Evolutionary conservation across 768 basidiomycete species (phyloP).

Genomic region (Epithele typhae): DNA sequence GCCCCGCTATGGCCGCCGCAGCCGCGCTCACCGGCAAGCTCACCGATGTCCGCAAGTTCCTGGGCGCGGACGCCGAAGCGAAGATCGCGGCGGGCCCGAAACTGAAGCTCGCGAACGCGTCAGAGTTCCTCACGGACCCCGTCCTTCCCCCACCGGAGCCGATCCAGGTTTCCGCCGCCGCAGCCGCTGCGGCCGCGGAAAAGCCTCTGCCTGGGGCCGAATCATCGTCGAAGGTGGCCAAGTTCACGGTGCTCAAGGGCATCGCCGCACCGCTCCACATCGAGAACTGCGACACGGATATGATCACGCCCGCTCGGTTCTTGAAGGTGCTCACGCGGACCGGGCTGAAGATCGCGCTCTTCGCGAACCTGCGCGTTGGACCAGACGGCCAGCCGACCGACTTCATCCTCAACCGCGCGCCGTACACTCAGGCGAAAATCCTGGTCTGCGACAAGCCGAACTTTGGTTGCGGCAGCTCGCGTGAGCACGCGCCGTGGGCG

Average conservation of each 20-base stretch:
- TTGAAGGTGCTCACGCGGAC: slow-evolving; percentile 63
- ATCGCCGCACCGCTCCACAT: slow-evolving; percentile 51
- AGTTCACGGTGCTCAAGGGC: slow-evolving; percentile 47
- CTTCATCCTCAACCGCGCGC: slow-evolving; percentile 58
- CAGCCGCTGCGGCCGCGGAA: slow-evolving; percentile 1
- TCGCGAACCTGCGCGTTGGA: slow-evolving; percentile 49
- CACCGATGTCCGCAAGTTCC: slow-evolving; percentile 53
- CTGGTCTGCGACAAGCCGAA: slow-evolving; percentile 56
- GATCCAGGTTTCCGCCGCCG: slow-evolving; percentile 8
- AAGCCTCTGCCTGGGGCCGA: slow-evolving; percentile 24
- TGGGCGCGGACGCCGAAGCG: slow-evolving; percentile 31
- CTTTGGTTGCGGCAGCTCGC: slow-evolving; percentile 59
- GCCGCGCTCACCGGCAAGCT: slow-evolving; percentile 57
- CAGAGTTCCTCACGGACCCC: slow-evolving; percentile 74
- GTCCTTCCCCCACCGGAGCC: slow-evolving; percentile 37
- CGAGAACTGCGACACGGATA: slow-evolving; percentile 60
- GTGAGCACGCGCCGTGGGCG: slow-evolving; percentile 62
- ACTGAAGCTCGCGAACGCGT: slow-evolving; percentile 66
- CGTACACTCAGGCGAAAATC: slow-evolving; percentile 48
- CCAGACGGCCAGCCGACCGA: slow-evolving; percentile 47
- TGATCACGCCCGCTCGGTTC: slow-evolving; percentile 67
- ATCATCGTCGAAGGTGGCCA: slow-evolving; percentile 29
- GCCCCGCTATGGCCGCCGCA: slow-evolving; percentile 66
- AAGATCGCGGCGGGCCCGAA: slow-evolving; percentile 31
- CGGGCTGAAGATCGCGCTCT: slow-evolving; percentile 55